Base-by-base conservation (phyloP, 106 monocot genomes). In the Dendrobium catenatum region DNA sequence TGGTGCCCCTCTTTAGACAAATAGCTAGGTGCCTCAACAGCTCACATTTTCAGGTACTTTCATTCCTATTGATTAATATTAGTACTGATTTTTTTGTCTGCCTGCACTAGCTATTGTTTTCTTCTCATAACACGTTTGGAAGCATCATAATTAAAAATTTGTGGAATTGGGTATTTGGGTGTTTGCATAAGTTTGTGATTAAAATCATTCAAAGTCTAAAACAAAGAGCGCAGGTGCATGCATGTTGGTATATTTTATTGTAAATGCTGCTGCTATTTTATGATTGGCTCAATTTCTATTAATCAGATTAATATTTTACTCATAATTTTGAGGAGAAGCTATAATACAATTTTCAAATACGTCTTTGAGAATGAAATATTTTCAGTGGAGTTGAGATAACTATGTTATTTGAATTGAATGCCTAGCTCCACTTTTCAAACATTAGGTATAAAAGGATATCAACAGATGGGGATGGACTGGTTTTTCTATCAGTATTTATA, bases 41-140 rank as follows among this genome's bases (percentile, higher is more conserved):
- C 29, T 84, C 46, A 27, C 84, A 84, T 46, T 84, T 84, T 79
- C 84, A 84, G 84, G 84, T 84, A 84, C 46, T 76, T 76, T 8
- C 43, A 70, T 70, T 27, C 67, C 9, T 68, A 7, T 37, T 33
- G 37, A 70, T 74, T 74, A 22, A 43, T 29, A 43, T 22, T 44
- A 11, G 7, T 74, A 15, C 22, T 74, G 43, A 3, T 74, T 8
- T 29, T 42, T 19, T 44, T 4, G 4, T 74, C 74, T 74, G 29
- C 42, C n/a, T 74, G 33, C 3, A 68, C 4, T 70, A 70, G 37
- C 70, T 43, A 74, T 18, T 74, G 6, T 44, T 74, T 74, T 41
- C 10, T 43, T 9, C 8, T 44, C 29, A 44, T 6, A 20, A 20
- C 20, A 8, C 74, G 44, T 44, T 74, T 74, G 20, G 6, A 16